Conservation (phyloP, 768 basidiomycete species). For the Naganishia vaughanmartiniae region DNA sequence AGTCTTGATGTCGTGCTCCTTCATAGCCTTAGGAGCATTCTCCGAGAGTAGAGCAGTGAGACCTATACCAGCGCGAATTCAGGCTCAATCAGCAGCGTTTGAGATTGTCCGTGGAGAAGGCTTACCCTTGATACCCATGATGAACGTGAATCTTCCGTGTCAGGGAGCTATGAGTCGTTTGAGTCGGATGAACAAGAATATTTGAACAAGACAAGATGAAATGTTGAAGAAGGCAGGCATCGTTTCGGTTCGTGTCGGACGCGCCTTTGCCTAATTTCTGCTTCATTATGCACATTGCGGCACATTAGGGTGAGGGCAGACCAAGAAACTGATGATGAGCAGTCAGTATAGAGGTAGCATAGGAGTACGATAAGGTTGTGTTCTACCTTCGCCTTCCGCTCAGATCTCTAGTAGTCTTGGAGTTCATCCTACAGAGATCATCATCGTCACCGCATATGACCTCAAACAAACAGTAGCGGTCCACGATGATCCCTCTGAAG, state of each 20-base stretch:
- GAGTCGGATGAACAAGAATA: neutral
- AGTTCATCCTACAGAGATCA: no score
- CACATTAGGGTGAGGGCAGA: constrained; percentile 14
- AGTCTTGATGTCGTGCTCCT: constrained; percentile 93
- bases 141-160: neutral
- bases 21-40: constrained; percentile 75
- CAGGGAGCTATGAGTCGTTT: neutral
- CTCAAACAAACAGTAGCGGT: no score
- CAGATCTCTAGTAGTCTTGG: no score
- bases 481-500: neutral
- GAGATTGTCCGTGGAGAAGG: neutral
- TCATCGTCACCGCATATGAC: no score
- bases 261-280: neutral
- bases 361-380: neutral
- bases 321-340: neutral
- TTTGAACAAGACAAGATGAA: neutral
- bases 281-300: neutral
- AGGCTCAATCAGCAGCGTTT: neutral
- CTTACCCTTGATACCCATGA: constrained; percentile 34
- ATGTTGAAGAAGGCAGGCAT: constrained; percentile 8
- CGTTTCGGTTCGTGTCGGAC: neutral
- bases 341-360: neutral
- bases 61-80: constrained; percentile 48
- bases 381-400: no score
- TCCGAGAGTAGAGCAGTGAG: constrained; percentile 84